Evolutionary conservation across 2,329 filamentous ascomycete genomes (phyloP), one percentile per base, ranked within the genome.

Genomic region (Penicillium oxalicum): DNA sequence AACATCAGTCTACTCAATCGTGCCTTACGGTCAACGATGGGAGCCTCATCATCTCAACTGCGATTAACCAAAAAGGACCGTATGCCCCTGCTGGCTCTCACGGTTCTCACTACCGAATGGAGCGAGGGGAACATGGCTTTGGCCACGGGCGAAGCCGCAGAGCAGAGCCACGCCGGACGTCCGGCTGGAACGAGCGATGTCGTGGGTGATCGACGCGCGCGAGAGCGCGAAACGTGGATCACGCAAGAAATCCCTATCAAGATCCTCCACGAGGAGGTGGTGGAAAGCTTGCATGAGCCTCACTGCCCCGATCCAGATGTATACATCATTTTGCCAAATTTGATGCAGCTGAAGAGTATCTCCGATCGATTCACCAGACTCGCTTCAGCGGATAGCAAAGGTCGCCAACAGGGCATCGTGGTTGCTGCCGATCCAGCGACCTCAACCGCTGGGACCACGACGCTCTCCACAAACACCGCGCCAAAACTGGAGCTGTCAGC

Each of bases 221-320:
- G 86, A 48, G 88, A 91, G 62, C 84, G 89, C 59, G 91, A 96
- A 67, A 95, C 93, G 54, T 79, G 94, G 59, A 87, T 98, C 62
- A 95, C 90, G 0, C 93, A 98, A 65, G 90, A 97, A 69, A 87
- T 98, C 35, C 93, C 93, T n/a, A 86, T 97, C 38, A 85, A 91
- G 13, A 90, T 98, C 1, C 79, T 98, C 8, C 83, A 88, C 49
- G 84, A 88, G 2, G 82, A 86, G 45, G 86, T 82, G 0, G 89
- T 97, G n/a, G 87, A 93, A 62, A 87, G 84, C n/a, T 83, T 97
- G 53, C 89, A 95, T 73, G 91, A 98, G 72, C 93, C 93, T 11
- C 83, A 84, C 52, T 89, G 91, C 50, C 84, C 88, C 50, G 90
- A 95, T 60, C 89, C 91, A 35, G 93, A 97, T 62, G 91, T 96